Evolutionary conservation across 768 basidiomycete species (phyloP), one percentile per base, ranked within the genome.

Genomic region (Termitomyces sp.): DNA sequence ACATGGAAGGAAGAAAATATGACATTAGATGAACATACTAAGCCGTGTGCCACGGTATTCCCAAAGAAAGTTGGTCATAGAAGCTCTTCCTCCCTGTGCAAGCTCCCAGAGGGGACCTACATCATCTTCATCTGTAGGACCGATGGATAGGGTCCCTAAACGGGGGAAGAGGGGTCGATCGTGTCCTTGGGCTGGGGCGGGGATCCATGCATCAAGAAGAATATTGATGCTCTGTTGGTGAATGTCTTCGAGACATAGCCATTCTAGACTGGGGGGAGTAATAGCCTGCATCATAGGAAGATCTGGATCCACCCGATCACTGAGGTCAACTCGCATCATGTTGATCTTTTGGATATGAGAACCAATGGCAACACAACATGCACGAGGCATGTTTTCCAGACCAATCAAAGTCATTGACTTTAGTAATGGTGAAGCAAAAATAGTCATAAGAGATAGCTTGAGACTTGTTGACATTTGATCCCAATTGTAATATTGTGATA

Each of bases 41-140:
- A 4, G 22, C 39, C 51, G 18, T 59, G 48, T 16, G 20, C 24
- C 43, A 14, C 13, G 12, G 22, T 59, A 56, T 26, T 51, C 54
- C 59, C 59, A 59, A 34, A 56, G 20, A 10, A 59, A 59, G 34
- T 51, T 34, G 36, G 52, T 22, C 26, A 59, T 29, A 27, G 54
- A 46, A 13, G 46, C 20, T 14, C 44, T 46, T 44, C 34, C 55
- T 1, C 49, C 54, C n/a, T 34, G 32, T 24, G 42, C 22, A 36
- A 59, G 24, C 8, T 59, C 24, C 32, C 47, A 52, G 14, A 59
- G n/a, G 7, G 54, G 41, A 4, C 3, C 22, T 1, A 59, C 16
- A 6, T 39, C 42, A n/a, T 47, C 43, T 18, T 43, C 49, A 18
- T 56, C 50, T 2, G 24, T 43, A 14, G 55, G 54, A 5, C 59